Conservation (phyloP, 2,329 filamentous ascomycete genomes). For the Pseudogymnoascus sp. region DNA sequence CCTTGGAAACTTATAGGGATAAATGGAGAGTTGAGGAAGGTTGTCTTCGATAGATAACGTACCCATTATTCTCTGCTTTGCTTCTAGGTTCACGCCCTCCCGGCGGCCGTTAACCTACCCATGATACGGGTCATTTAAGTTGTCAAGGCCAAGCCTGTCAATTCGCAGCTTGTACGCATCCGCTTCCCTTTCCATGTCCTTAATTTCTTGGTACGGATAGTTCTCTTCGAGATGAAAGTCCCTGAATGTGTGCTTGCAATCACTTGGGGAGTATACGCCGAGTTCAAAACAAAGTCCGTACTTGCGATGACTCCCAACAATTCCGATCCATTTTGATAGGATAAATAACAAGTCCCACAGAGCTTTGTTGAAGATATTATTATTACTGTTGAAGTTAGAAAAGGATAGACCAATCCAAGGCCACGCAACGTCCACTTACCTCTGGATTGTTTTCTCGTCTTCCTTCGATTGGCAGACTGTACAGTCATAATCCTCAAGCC, state of each 20-base stretch:
- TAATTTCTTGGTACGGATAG: constrained; percentile 16
- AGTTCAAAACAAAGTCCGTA: constrained; percentile 18
- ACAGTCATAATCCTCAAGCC: constrained; percentile 16
- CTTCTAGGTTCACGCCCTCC: constrained; percentile 12
- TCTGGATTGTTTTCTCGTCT: constrained; percentile 11
- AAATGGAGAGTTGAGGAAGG: constrained; percentile 11
- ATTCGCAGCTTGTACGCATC: constrained; percentile 13
- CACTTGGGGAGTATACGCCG: constrained; percentile 18
- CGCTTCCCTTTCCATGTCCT: constrained; percentile 8
- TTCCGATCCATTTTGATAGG: constrained; percentile 17
- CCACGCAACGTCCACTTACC: constrained; percentile 11
- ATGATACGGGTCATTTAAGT: constrained; percentile 18
- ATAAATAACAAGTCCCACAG: constrained; percentile 11
- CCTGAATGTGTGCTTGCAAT: constrained; percentile 16
- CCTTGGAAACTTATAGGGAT: constrained; percentile 11
- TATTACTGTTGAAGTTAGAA: constrained; percentile 16
- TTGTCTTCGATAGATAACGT: constrained; percentile 14
- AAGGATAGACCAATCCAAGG: constrained; percentile 10
- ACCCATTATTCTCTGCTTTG: constrained; percentile 17
- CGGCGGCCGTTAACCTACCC: constrained; percentile 15
- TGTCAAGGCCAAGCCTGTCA: constrained; percentile 12
- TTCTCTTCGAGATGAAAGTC: constrained; percentile 18
- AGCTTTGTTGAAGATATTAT: constrained; percentile 14
- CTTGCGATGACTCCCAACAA: constrained; percentile 10
- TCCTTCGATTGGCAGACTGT: constrained; percentile 16